These are phyloP conservation scores for Delphinella strobiligena DNA, from an alignment of 2,329 filamentous ascomycete genomes.

Conservation along the genomic window DNA sequence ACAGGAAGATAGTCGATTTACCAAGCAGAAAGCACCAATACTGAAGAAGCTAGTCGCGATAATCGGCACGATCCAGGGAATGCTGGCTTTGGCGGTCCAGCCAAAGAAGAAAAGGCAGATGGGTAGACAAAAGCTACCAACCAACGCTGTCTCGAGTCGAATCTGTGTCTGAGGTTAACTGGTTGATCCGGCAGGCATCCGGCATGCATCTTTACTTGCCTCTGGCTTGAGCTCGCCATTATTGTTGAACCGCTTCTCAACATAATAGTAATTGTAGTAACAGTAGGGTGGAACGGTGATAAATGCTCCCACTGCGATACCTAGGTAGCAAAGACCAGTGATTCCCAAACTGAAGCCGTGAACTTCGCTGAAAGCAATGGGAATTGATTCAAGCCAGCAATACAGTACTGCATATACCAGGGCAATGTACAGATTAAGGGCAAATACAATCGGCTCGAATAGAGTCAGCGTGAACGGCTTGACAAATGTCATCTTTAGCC, in stretches of 20 bases:
- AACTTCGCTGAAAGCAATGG: conserved; percentile 6
- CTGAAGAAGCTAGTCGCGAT: conserved; percentile 1
- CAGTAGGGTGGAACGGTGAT: conserved; percentile 8
- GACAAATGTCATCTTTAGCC: conserved; percentile 28
- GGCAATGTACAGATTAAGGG: conserved; percentile 32
- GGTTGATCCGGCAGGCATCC: background rate
- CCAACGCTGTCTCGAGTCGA: background rate
- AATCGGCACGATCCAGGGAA: conserved; percentile 5
- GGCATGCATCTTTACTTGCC: no score
- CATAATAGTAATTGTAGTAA: conserved; percentile 9
- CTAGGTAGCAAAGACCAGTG: conserved; percentile 7
- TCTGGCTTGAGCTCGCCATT: conserved; percentile 8
- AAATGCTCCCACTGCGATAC: conserved; percentile 5
- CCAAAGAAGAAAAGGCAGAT: conserved; percentile 9
- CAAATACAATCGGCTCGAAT: conserved; percentile 29
- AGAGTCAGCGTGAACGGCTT: conserved; percentile 33
- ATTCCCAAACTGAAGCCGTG: conserved; percentile 6
- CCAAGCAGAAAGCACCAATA: conserved; percentile 4
- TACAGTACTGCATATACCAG: conserved; percentile 31
- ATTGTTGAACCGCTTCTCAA: conserved; percentile 6
- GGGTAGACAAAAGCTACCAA: background rate
- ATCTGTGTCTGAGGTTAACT: background rate
- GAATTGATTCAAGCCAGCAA: conserved; percentile 9
- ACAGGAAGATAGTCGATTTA: background rate
- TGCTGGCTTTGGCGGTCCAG: conserved; percentile 5